phyloP scores from a whole-genome alignment of 2,329 filamentous ascomycete genomes.

The Penicillium psychrosexuale region DNA sequence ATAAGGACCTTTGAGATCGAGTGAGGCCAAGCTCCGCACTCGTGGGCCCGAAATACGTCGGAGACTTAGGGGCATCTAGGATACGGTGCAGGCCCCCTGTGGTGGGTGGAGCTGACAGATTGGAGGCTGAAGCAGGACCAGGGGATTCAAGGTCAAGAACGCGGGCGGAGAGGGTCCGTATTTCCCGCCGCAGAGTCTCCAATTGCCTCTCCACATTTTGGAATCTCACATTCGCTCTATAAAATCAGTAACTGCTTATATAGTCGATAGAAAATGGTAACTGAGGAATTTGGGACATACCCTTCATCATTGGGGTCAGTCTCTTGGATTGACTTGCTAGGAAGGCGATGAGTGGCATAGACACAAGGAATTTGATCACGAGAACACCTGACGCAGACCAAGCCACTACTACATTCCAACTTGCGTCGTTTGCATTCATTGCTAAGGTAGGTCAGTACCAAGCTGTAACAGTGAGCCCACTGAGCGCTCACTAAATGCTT shows the following conservation, averaged over 20 bases:
- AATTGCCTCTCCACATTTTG: slow-evolving; percentile 29
- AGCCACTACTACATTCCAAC: slow-evolving; percentile 71
- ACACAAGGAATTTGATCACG: slow-evolving; percentile 61
- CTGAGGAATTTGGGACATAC: slow-evolving; percentile 7
- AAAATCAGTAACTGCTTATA: background rate
- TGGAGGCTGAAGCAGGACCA: slow-evolving; percentile 9
- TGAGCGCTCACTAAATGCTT: too few relatives aligned
- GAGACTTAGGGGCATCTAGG: slow-evolving; percentile 32
- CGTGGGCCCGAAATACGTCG: slow-evolving; percentile 35
- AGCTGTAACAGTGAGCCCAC: background rate
- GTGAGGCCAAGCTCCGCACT: slow-evolving; percentile 37
- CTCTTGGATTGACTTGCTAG: slow-evolving; percentile 8
- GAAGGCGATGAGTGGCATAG: slow-evolving; percentile 61
- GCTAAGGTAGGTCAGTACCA: slow-evolving; percentile 37
- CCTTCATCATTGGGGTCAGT: slow-evolving; percentile 18
- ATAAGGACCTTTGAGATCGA: slow-evolving; percentile 8
- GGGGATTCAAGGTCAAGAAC: slow-evolving; percentile 28
- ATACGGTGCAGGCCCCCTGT: slow-evolving; percentile 26
- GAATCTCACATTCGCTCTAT: slow-evolving; percentile 22
- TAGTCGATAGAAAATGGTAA: background rate
- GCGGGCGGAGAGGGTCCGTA: slow-evolving; percentile 30
- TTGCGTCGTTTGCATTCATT: slow-evolving; percentile 74
- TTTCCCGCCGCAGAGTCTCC: slow-evolving; percentile 28
- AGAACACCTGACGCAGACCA: slow-evolving; percentile 63
- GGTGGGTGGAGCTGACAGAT: slow-evolving; percentile 8